Base-by-base conservation (phyloP, 805 yeast genomes). In the Yarrowia yakushimensis region DNA sequence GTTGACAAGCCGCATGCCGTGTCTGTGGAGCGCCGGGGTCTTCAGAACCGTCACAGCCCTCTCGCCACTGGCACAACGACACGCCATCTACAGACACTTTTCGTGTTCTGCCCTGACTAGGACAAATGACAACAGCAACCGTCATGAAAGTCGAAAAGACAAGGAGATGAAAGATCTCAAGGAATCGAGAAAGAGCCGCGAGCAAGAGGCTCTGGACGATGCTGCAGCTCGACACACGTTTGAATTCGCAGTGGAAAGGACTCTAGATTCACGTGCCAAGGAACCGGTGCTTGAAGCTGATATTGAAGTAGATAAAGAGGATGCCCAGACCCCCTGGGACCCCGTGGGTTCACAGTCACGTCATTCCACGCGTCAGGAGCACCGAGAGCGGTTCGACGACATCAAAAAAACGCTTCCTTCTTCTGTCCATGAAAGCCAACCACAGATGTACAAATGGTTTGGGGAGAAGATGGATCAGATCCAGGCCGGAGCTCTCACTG, bases 401-500 rank as follows among this genome's bases (percentile, higher is more conserved):
- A 34, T 52, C 42, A 52, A 36, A 22, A 52, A 52, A 33, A 17
- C 31, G 13, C 43, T 52, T 2, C 59, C 59, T n/a, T 52, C 59
- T 20, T 34, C 42, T n/a, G 37, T 52, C 22, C 42, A 52, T 13
- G 43, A 36, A 5, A 25, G 9, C 43, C 59, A 52, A 18, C 43
- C 59, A n/a, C 59, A 52, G 33, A 52, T 52, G 59, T 52, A 52
- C 23, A 67, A 67, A 48, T 66, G 67, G 67, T n/a, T 74, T 43
- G 62, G 68, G n/a, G 52, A 54, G 18, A 67, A 66, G 45, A 64
- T 76, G 69, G 76, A 75, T 46, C 62, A 65, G 43, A 50, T 74
- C 17, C 79, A 77, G 66, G 63, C 70, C 5, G 62, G 71, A 22
- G 64, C 76, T 15, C 68, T 77, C 61, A 67, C 69, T 2, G 73